These are phyloP conservation scores for Scheffersomyces titani DNA, from an alignment of 1,139 yeast genomes.

Conservation along the genomic window DNA sequence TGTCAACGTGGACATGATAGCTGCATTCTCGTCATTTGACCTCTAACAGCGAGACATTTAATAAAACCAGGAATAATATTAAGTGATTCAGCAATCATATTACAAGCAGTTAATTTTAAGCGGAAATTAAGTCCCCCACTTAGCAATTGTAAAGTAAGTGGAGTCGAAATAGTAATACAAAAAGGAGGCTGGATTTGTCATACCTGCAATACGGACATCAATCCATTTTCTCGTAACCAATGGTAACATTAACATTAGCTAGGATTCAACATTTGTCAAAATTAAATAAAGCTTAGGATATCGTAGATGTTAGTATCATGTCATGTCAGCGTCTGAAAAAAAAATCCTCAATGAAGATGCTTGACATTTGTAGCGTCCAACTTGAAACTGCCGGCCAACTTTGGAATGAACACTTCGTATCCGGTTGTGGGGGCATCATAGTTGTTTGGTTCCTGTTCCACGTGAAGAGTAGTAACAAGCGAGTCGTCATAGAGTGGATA, in stretches of 20 bases:
- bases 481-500: constrained; percentile 61
- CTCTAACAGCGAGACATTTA: not conserved
- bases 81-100: not conserved
- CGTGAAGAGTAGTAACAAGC: constrained; percentile 68
- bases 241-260: not conserved
- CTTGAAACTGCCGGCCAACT: constrained; percentile 38
- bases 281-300: too few species aligned
- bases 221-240: not conserved
- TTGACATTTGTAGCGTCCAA: constrained; percentile 38
- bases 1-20: not conserved
- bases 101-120: not conserved
- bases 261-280: not conserved
- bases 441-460: constrained; percentile 62
- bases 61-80: not conserved
- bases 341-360: constrained; percentile 20
- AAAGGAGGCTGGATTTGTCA: not conserved
- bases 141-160: not conserved
- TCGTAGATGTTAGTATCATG: not conserved
- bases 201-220: not conserved
- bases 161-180: not conserved
- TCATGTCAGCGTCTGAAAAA: not conserved
- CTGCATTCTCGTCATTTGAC: not conserved
- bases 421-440: constrained; percentile 56
- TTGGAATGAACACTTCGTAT: constrained; percentile 74
- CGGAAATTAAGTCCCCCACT: not conserved